Conservation (phyloP, 495 filamentous ascomycete species). For the Opeltia flavorubescens region DNA sequence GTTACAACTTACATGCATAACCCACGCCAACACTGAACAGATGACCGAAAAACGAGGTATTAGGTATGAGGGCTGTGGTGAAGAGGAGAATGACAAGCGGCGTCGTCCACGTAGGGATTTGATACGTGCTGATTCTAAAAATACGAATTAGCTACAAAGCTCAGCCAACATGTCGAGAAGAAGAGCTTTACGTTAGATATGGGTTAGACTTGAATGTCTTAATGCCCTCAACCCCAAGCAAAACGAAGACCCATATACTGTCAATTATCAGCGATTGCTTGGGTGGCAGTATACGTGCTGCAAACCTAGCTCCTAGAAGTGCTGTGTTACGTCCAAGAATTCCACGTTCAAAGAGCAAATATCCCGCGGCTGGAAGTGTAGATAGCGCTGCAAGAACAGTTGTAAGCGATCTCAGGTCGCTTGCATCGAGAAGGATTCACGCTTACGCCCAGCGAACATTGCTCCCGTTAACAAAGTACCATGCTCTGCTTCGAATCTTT, state of each 20-base stretch:
- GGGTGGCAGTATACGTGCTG: not conserved
- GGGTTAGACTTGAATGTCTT: constrained; percentile 64
- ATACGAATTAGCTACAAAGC: constrained; percentile 11
- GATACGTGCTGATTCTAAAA: constrained; percentile 42
- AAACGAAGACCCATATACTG: constrained; percentile 83
- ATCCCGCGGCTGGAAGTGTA: constrained; percentile 60
- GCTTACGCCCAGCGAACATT: constrained; percentile 82
- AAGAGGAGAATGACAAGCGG: constrained; percentile 62
- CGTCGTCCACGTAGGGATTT: constrained; percentile 83
- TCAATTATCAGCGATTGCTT: not conserved
- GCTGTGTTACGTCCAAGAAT: constrained; percentile 49
- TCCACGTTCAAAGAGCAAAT: constrained; percentile 54
- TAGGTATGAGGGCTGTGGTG: constrained; percentile 58
- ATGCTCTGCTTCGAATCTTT: constrained; percentile 86
- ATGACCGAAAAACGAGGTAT: constrained; percentile 75
- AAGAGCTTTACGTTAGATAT: constrained; percentile 41
- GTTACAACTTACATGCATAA: constrained; percentile 75
- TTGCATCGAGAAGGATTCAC: not conserved
- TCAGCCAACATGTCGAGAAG: constrained; percentile 4
- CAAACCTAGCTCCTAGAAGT: constrained; percentile 70
- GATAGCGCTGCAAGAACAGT: constrained; percentile 48
- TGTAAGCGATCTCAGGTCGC: not conserved
- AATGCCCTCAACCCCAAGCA: constrained; percentile 71
- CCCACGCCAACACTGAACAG: constrained; percentile 67
- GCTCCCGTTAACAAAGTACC: constrained; percentile 75